Evolutionary conservation across 2,329 filamentous ascomycete genomes (phyloP).

Genomic region (Aspergillus melleus): DNA sequence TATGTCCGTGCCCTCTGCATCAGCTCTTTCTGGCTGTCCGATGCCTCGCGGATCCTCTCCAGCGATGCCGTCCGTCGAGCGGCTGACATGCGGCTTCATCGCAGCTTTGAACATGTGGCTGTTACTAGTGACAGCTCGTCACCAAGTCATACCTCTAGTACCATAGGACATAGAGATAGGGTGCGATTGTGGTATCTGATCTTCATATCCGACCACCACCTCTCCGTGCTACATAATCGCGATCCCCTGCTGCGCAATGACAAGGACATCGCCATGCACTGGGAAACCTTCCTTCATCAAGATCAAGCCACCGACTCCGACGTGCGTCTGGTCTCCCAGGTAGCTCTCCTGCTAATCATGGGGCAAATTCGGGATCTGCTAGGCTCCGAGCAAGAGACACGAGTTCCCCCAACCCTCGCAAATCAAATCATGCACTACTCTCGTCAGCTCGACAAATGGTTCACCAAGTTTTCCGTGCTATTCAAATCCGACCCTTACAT

Average conservation of each 20-base stretch:
- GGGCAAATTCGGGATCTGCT: slow-evolving; percentile 36
- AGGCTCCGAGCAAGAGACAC: slow-evolving; percentile 32
- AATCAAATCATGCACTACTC: slow-evolving; percentile 31
- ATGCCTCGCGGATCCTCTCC: slow-evolving; percentile 44
- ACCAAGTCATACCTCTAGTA: slow-evolving; percentile 1
- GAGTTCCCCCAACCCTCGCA: slow-evolving; percentile 24
- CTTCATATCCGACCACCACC: slow-evolving; percentile 39
- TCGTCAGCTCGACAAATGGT: slow-evolving; percentile 31
- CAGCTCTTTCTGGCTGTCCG: slow-evolving; percentile 54
- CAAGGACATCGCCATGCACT: slow-evolving; percentile 36
- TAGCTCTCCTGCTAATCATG: slow-evolving; percentile 38
- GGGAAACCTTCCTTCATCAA: slow-evolving; percentile 35
- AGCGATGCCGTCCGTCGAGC: slow-evolving; percentile 33
- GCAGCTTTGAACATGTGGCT: slow-evolving; percentile 40
- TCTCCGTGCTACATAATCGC: slow-evolving; percentile 38
- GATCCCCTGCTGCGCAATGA: slow-evolving; percentile 37
- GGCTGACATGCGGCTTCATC: slow-evolving; percentile 32
- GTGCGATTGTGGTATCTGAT: slow-evolving; percentile 37
- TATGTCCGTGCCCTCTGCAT: slow-evolving; percentile 52
- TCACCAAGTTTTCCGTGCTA: slow-evolving; percentile 25
- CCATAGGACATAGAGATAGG: slow-evolving; percentile 24
- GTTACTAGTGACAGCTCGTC: not conserved
- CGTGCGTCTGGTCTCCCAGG: slow-evolving; percentile 35
- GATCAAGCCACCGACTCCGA: slow-evolving; percentile 35
- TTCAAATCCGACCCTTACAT: slow-evolving; percentile 30